Percentiles rank a stretch among this genome's conserved stretches.
Conservation (phyloP, 768 basidiomycete species). For the Pleurotus ostreatus region DNA sequence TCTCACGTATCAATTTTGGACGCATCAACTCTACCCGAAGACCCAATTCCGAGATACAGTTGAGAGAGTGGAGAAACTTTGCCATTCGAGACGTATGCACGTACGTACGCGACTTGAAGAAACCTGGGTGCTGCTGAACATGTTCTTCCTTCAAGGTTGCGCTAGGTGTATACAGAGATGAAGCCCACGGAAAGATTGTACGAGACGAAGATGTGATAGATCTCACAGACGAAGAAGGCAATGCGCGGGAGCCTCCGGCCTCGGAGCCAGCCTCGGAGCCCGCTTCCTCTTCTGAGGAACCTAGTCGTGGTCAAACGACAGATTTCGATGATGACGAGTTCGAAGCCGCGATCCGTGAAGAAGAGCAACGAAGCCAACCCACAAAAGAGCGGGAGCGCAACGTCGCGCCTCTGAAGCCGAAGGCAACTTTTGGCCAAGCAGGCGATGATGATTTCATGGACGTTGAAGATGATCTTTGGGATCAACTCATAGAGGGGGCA, state of each 20-base stretch:
- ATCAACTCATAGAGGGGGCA: slow-evolving; percentile 20
- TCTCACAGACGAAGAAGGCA: slow-evolving; percentile 23
- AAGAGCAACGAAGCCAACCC: slow-evolving; percentile 29
- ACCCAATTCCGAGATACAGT: slow-evolving; percentile 86
- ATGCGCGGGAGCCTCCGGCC: slow-evolving; percentile 16
- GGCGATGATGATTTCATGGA: slow-evolving; percentile 15
- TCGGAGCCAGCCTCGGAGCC: slow-evolving; percentile 16
- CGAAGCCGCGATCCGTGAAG: slow-evolving; percentile 46
- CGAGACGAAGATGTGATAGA: slow-evolving; percentile 16
- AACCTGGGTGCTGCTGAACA: slow-evolving; percentile 6
- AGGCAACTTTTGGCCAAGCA: slow-evolving; percentile 1
- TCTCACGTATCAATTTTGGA: slow-evolving; percentile 90
- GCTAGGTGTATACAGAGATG: slow-evolving; percentile 75
- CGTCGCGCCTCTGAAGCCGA: not conserved
- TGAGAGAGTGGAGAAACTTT: slow-evolving; percentile 80
- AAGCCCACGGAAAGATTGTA: slow-evolving; percentile 36
- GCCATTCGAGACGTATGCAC: slow-evolving; percentile 81
- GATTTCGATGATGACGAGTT: slow-evolving; percentile 36
- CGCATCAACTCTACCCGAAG: slow-evolving; percentile 89
- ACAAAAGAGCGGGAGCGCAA: not conserved
- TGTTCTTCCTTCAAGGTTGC: slow-evolving; percentile 42
- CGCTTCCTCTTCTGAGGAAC: slow-evolving; percentile 25
- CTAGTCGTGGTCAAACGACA: slow-evolving; percentile 22
- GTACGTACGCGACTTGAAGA: slow-evolving; percentile 38
- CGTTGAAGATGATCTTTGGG: slow-evolving; percentile 58